A percentile compares a stretch with the other conserved stretches of the same genome.
Evolutionary conservation across 257 asterid species (phyloP).

Genomic region (Forsythia viridissima): DNA sequence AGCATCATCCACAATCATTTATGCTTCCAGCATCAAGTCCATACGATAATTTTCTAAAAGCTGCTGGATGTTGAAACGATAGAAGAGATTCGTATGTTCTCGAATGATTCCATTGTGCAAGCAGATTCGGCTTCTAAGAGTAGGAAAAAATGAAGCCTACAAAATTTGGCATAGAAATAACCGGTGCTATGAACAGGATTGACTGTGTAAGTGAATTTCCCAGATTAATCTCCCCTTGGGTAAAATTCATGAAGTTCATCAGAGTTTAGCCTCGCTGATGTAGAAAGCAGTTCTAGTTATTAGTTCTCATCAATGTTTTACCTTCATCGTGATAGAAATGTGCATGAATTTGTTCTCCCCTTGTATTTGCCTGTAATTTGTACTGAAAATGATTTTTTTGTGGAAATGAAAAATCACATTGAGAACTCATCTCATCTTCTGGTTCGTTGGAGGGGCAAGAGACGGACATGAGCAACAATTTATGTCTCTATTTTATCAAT

Average conservation of each 20-base stretch:
- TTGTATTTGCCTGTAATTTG: background rate
- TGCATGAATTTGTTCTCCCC: background rate
- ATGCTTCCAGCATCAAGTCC: constrained; percentile 80
- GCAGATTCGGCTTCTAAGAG: constrained; percentile 15
- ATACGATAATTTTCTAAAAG: constrained; percentile 83
- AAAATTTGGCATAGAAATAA: background rate
- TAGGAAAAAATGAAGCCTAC: background rate
- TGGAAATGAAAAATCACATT: background rate
- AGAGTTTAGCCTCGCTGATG: background rate
- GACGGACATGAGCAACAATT: background rate
- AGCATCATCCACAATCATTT: constrained; percentile 56
- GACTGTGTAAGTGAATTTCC: background rate
- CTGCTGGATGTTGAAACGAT: constrained; percentile 70
- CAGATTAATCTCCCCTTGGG: background rate
- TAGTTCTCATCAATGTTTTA: background rate
- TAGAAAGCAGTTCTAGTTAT: background rate
- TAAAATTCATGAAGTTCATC: background rate
- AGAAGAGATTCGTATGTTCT: constrained; percentile 6
- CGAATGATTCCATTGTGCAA: background rate
- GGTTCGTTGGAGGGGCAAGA: background rate
- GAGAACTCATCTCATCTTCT: background rate
- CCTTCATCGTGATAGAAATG: background rate
- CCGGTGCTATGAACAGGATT: background rate
- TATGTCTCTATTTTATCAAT: background rate
- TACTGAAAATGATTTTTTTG: background rate